A percentile compares a stretch with the other conserved stretches of the same genome.
Evolutionary conservation across 169 alveolate species (phyloP).

Genomic region (Plasmodium adleri): DNA sequence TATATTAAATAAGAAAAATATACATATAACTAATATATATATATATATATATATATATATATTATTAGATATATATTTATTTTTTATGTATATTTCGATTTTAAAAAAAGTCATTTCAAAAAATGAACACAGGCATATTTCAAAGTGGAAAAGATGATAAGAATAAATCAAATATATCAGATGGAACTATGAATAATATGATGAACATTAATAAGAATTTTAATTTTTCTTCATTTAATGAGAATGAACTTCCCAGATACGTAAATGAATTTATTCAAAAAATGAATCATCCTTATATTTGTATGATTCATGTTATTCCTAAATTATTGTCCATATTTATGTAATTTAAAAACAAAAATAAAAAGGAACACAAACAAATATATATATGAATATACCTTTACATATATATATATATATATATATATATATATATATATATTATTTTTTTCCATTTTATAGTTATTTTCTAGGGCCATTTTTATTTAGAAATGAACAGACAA

Average conservation of each 20-base stretch:
- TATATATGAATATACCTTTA: background rate
- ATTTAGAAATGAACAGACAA: conserved; percentile 52
- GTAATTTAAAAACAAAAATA: conserved; percentile 10
- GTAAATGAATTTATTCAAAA: conserved; percentile 22
- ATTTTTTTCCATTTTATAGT: conserved; percentile 26
- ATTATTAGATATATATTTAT: background rate
- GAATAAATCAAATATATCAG: background rate
- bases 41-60: background rate
- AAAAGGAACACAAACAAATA: background rate
- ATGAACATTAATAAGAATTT: conserved; percentile 34
- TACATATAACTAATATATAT: background rate
- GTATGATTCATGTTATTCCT: conserved; percentile 54
- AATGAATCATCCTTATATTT: conserved; percentile 62
- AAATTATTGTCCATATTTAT: conserved; percentile 28
- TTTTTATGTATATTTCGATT: background rate
- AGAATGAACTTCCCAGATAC: conserved; percentile 21
- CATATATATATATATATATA: background rate
- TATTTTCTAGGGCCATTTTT: conserved; percentile 67
- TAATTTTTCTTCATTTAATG: conserved; percentile 1
- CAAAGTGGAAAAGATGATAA: conserved; percentile 8
- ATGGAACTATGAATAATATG: background rate
- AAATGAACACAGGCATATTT: conserved; percentile 30
- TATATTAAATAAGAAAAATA: background rate
- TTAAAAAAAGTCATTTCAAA: background rate
- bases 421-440: background rate